Base-by-base conservation (phyloP, 176 grass and related monocot species). In the Otatea glauca region DNA sequence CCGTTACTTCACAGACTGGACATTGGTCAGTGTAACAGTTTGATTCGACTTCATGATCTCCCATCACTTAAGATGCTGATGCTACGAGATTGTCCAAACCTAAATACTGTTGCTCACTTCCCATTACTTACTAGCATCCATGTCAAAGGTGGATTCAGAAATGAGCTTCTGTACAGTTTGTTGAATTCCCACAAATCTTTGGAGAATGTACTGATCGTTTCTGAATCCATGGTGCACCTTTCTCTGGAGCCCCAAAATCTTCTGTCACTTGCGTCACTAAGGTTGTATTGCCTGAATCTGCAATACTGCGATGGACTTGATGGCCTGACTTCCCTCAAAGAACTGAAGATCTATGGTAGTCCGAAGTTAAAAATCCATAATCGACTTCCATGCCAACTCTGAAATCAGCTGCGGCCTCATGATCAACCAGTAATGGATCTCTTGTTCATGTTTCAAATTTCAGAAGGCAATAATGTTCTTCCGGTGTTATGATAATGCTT, bases 211-310 rank as follows among this genome's bases (percentile, higher is more conserved):
- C 65, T 75, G 56, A n/a, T 18, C 47, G 20, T 45, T 17, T 76
- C 53, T 20, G 5, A 76, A 76, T 75, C 5, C 37, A 75, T 66
- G 11, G 41, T 42, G 50, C 35, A 2, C 17, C 37, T 76, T 51
- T 23, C 12, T 47, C 54, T 76, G 7, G 24, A 49, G 16, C 17
- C 27, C 0, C 12, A 47, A 17, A 83, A 62, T 16, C 66, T 84
- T 23, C 54, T 35, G 15, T 84, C 70, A 48, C 23, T 84, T 21
- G 55, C 44, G 34, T 15, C 12, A 44, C 23, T 84, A 62, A 16
- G 32, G 5, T 64, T 84, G n/a, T 21, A 70, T 32, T 84, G 81
- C 34, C 59, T 9, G 12, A 84, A 76, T 32, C 13, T 84, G 25
- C 25, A 75, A 6, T 48, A 24, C 27, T 61, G 44, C 17, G 34